Evolutionary conservation across 257 asterid species (phyloP).

Genomic region (Ballota nigra): DNA sequence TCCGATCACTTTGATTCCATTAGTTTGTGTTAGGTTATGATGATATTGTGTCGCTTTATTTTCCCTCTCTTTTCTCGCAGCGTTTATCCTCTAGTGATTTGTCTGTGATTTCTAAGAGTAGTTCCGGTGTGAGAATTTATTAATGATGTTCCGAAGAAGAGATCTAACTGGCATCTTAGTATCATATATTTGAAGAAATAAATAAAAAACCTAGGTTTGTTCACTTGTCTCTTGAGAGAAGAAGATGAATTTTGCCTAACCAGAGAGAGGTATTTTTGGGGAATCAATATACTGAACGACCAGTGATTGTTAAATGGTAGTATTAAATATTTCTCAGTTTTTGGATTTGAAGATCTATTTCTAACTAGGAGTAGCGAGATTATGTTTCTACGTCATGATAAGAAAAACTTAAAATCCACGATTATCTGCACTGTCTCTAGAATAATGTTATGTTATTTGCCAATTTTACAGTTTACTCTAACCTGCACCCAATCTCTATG

Average conservation of each 20-base stretch:
- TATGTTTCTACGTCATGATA: background rate
- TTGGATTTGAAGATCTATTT: background rate
- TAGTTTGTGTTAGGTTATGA: background rate
- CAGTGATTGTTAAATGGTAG: background rate
- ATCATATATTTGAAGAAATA: background rate
- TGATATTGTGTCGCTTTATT: background rate
- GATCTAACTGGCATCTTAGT: background rate
- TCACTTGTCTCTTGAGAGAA: background rate
- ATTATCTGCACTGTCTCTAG: background rate
- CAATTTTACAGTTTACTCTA: background rate
- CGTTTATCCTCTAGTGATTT: background rate
- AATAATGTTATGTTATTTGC: background rate
- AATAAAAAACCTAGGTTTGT: background rate
- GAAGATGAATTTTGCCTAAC: slow-evolving; percentile 4
- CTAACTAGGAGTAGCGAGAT: background rate
- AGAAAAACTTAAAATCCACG: slow-evolving; percentile 13
- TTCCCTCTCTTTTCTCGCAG: background rate
- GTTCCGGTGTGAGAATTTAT: background rate
- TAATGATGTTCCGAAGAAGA: background rate
- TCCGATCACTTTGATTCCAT: background rate
- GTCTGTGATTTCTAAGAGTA: background rate
- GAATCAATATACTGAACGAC: background rate
- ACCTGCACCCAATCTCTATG: background rate
- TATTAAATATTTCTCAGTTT: background rate
- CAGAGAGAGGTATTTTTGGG: background rate